phyloP scores from a whole-genome alignment of 1,284 basidiomycete species.

The Malassezia dermatis region DNA sequence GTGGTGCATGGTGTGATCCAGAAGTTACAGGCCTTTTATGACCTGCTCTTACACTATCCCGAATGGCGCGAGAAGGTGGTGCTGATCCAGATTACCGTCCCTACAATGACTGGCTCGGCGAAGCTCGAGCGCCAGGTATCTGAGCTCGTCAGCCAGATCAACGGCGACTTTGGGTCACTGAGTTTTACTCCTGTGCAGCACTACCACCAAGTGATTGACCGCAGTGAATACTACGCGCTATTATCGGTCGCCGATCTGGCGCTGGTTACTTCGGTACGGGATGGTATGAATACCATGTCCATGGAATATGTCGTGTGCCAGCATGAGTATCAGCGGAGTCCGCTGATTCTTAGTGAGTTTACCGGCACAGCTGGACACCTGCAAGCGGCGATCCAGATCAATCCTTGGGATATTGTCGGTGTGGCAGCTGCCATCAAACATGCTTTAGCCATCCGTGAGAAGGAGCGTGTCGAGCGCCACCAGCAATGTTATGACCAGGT shows the following conservation, averaged over 20 bases:
- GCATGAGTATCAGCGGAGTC: constrained; percentile 61
- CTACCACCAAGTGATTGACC: constrained; percentile 90
- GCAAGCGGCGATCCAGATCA: constrained; percentile 62
- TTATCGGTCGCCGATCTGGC: constrained; percentile 86
- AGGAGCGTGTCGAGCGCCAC: constrained; percentile 71
- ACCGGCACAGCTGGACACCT: constrained; percentile 89
- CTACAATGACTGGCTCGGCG: constrained; percentile 83
- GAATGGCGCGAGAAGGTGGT: constrained; percentile 83
- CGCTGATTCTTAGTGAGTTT: constrained; percentile 86
- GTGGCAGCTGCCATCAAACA: constrained; percentile 88
- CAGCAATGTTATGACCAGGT: constrained; percentile 62
- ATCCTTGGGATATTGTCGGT: constrained; percentile 71
- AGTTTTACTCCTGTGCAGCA: constrained; percentile 99
- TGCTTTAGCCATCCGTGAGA: constrained; percentile 68
- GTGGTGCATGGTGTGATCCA: constrained; percentile 95
- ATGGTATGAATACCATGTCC: constrained; percentile 94
- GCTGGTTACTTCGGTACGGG: constrained; percentile 86
- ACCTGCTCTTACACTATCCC: constrained; percentile 82
- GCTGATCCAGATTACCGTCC: constrained; percentile 73
- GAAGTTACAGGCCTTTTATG: constrained; percentile 93
- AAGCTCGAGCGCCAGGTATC: constrained; percentile 87
- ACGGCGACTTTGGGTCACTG: constrained; percentile 84
- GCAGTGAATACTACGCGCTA: constrained; percentile 94
- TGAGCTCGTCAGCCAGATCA: constrained; percentile 91
- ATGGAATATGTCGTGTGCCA: constrained; percentile 97